Percentiles rank a stretch among this genome's conserved stretches.
Conservation (phyloP, 371 early-diverging fungal species). For the Actinomortierella wolfii region DNA sequence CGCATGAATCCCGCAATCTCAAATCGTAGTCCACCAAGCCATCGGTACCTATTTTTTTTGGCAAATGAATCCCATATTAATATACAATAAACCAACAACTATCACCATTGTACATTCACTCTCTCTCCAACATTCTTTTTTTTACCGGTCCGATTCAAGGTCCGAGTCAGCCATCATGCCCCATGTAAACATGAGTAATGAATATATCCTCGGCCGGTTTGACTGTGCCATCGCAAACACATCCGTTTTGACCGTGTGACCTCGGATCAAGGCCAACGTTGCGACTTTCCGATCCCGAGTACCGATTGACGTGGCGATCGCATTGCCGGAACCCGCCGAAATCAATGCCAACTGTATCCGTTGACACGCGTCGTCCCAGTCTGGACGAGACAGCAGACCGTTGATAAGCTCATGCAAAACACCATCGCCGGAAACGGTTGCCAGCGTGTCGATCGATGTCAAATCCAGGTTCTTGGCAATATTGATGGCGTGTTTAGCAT, state of each 20-base stretch:
- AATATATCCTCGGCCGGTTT: slow-evolving; percentile 29
- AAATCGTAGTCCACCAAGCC: slow-evolving; percentile 35
- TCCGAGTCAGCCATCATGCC: slow-evolving; percentile 44
- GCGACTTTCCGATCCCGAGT: slow-evolving; percentile 17
- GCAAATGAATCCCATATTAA: neutral
- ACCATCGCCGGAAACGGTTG: slow-evolving; percentile 82
- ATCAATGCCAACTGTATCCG: slow-evolving; percentile 20
- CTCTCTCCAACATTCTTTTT: no score
- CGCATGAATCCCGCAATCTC: slow-evolving; percentile 42
- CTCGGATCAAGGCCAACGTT: slow-evolving; percentile 30
- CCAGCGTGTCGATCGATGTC: slow-evolving; percentile 57
- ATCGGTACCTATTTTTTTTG: slow-evolving; percentile 24
- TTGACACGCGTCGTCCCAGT: slow-evolving; percentile 44
- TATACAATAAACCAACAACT: neutral
- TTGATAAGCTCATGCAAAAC: slow-evolving; percentile 80
- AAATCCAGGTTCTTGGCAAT: slow-evolving; percentile 64
- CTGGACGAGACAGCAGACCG: slow-evolving; percentile 69
- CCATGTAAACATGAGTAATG: slow-evolving; percentile 39
- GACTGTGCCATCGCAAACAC: slow-evolving; percentile 34
- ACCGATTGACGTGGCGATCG: slow-evolving; percentile 31
- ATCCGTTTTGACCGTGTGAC: slow-evolving; percentile 27
- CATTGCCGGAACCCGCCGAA: slow-evolving; percentile 42
- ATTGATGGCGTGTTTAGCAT: slow-evolving; percentile 67
- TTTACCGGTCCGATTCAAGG: slow-evolving; percentile 40
- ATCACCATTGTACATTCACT: no score